Conservation (phyloP, 2,329 filamentous ascomycete genomes). For the Beauveria pseudobassiana region DNA sequence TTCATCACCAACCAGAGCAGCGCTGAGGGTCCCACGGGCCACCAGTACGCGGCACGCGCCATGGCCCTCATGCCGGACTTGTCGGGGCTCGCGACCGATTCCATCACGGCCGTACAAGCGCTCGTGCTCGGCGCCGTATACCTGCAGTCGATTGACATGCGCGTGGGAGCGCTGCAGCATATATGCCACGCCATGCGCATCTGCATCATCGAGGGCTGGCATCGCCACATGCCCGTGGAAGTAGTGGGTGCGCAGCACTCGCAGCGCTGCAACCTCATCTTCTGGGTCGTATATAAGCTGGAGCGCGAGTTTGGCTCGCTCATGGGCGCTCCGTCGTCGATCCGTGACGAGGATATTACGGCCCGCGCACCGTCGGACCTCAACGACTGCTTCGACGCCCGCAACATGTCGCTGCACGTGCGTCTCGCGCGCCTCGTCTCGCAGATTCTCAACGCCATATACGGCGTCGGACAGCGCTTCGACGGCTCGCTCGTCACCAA, state of each 20-base stretch:
- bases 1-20: constrained; percentile 20
- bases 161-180: constrained; percentile 27
- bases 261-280: constrained; percentile 21
- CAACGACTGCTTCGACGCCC: constrained; percentile 19
- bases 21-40: constrained; percentile 25
- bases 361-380: constrained; percentile 22
- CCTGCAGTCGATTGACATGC: constrained; percentile 29
- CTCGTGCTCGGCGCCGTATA: constrained; percentile 25
- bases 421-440: constrained; percentile 20
- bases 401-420: constrained; percentile 20
- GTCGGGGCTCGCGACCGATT: constrained; percentile 22
- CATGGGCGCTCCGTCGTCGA: constrained; percentile 21
- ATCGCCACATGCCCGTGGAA: constrained; percentile 20
- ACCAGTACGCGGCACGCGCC: constrained; percentile 31
- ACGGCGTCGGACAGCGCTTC: constrained; percentile 21
- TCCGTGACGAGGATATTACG: constrained; percentile 24
- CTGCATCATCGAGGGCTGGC: constrained; percentile 24
- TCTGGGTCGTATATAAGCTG: constrained; percentile 24
- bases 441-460: constrained; percentile 11
- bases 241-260: constrained; percentile 19
- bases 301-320: constrained; percentile 22
- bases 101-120: constrained; percentile 24
- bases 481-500: constrained; percentile 21
- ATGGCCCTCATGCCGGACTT: constrained; percentile 32
- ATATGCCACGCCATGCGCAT: constrained; percentile 26